Base-by-base conservation (phyloP, 2,329 filamentous ascomycete species). In the Penicillium decumbens region DNA sequence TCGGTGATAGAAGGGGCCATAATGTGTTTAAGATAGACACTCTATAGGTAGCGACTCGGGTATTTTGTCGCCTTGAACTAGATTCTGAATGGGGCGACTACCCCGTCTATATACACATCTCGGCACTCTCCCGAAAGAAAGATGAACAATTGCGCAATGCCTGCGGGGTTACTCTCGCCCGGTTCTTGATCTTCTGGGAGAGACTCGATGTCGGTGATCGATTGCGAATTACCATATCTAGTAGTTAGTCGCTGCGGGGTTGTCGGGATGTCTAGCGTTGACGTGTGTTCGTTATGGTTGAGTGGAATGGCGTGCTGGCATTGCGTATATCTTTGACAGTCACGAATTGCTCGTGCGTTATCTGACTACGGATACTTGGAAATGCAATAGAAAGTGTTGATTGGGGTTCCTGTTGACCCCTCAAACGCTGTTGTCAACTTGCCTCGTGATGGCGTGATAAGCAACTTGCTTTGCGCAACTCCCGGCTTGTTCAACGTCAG, bases 1-100 rank as follows among this genome's bases (percentile, higher is more conserved):
- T 69, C 66, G 28, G 65, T 63, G 20, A 69, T 47, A 33, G 65
- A 63, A 2, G 69, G 69, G 28, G 69, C 68, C 68, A 72, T 72
- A 18, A 43, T 60, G 10, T 30, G 20, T 25, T 9, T 35, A 23
- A 23, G 4, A 23, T 3, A 23, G 15, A 18, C 15, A 18, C 1
- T 18, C 20, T 23, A 23, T 23, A 3, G 2, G 20, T 23, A 23
- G 20, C 20, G 20, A 23, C 20, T 23, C 4, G 10, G 7, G 20
- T 40, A 28, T 10, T 8, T 8, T 25, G 23, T 40, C 15, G 20
- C 5, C 20, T 39, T 27, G 20, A 18, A 15, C 12, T 40, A 6
- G 18, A 3, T 5, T 5, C 37, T 28, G 28, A 13, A 25, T 40
- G 15, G 20, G 10, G 18, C 27, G 27, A 41, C 27, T 9, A 32